Conservation (phyloP, 2,329 filamentous ascomycete genomes). For the Microsporum ferrugineum region DNA sequence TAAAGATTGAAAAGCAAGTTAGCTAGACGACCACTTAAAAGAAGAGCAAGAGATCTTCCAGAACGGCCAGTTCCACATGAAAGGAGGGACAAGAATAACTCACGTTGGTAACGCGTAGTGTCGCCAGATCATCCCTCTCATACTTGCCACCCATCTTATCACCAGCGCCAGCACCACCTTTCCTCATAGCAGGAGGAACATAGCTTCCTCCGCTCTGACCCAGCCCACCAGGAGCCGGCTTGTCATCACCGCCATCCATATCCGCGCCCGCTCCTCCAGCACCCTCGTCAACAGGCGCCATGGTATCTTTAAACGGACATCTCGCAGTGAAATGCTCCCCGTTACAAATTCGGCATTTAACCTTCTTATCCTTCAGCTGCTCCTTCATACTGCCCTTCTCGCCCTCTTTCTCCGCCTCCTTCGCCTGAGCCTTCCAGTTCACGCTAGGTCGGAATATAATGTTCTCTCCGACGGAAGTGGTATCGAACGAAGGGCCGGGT, state of each 20-base stretch:
- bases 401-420: conserved; percentile 48
- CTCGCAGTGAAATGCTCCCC: conserved; percentile 98
- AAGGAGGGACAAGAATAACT: conserved; percentile 25
- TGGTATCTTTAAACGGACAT: conserved; percentile 99
- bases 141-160: conserved; percentile 89
- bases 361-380: conserved; percentile 91
- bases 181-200: conserved; percentile 84
- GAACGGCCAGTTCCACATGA: conserved; percentile 19
- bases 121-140: conserved; percentile 93
- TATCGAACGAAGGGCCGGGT: conserved; percentile 72
- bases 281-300: conserved; percentile 56
- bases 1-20: conserved; percentile 28
- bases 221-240: conserved; percentile 41
- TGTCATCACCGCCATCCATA: conserved; percentile 36
- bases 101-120: conserved; percentile 94
- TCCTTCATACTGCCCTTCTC: conserved; percentile 54
- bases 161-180: conserved; percentile 47
- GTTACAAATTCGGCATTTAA: conserved; percentile 98
- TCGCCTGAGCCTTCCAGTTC: conserved; percentile 88
- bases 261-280: conserved; percentile 35
- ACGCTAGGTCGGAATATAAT: conserved; percentile 88
- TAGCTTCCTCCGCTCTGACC: conserved; percentile 67
- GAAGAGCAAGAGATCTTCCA: not conserved
- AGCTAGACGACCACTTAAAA: not conserved
- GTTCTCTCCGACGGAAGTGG: conserved; percentile 91